Evolutionary conservation across 768 basidiomycete genomes (phyloP).

Genomic region (Chalciporus piperatus): DNA sequence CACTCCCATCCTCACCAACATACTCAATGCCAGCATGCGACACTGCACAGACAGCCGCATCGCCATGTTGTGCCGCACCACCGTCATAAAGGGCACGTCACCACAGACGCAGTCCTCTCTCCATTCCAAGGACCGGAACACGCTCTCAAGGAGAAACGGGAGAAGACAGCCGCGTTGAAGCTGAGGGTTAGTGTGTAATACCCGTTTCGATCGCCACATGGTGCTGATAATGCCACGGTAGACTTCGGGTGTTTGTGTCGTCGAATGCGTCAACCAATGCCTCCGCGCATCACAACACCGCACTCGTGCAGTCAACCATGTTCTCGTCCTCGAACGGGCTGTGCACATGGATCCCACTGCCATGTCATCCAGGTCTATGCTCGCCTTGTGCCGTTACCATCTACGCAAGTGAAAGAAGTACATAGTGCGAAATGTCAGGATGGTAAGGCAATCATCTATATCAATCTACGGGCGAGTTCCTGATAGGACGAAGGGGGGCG

Average conservation of each 20-base stretch:
- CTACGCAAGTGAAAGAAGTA: constrained; percentile 58
- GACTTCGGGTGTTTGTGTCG: constrained; percentile 86
- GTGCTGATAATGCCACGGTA: no score
- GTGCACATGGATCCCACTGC: constrained; percentile 76
- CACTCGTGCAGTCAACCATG: constrained; percentile 77
- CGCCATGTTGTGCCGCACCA: constrained; percentile 28
- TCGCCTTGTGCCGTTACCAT: constrained; percentile 87
- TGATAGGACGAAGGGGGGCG: no score
- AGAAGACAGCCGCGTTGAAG: no score
- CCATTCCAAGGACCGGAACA: no score
- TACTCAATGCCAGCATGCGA: constrained; percentile 28
- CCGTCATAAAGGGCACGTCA: no score
- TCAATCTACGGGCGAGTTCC: no score
- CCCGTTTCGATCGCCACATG: no score
- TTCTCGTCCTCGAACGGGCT: constrained; percentile 54
- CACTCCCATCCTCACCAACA: constrained; percentile 18
- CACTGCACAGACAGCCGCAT: constrained; percentile 27
- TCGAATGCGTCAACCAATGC: constrained; percentile 67
- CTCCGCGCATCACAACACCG: constrained; percentile 64
- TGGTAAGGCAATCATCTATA: no score
- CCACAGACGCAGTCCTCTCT: no score
- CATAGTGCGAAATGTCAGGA: constrained; percentile 41
- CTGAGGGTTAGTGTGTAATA: no score
- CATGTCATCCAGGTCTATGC: constrained; percentile 95
- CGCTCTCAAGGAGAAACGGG: no score